Evolutionary conservation across 805 yeast genomes (phyloP), one percentile per base, ranked within the genome.

Genomic region (Candida lessepsii): DNA sequence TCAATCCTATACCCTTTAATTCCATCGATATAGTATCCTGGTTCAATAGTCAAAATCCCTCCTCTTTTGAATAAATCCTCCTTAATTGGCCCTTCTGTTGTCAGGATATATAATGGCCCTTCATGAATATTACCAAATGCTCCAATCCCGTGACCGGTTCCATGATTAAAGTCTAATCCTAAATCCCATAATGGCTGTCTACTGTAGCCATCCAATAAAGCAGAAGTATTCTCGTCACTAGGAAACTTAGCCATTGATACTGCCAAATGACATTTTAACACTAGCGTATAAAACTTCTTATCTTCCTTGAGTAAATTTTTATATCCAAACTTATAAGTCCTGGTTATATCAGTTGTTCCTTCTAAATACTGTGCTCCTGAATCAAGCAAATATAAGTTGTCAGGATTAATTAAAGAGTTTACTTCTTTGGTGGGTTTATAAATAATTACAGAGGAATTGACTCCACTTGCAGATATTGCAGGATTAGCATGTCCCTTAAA

Each of bases 91-190:
- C 73, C 75, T 7, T 75, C 67, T 17, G 76, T 63, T 11, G 73
- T 65, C 43, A 84, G 86, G 44, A 93, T 79, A n/a, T 91, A 95
- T 41, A 91, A 75, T 1, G 98, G 98, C 0, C 95, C 93, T 56
- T 95, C 96, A 59, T 93, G 99, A 13, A 93, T 98, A 58, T 85
- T 84, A 33, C 95, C 78, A 57, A 75, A 91, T 13, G 89, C 73
- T 2, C 96, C 98, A 13, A 93, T 85, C 3, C 99, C 99, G 61
- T 93, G 99, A 2, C 98, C 96, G 0, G 98, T 89, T 9, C 99
- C 98, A 61, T 93, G 99, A 47, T 81, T 78, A 58, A 86, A 93
- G 57, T 86, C 93, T 35, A 87, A 67, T 0, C 98, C 98, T 39
- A 79, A 71, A 27, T 78, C 69, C 89, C 95, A 86, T 45, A 93